phyloP scores from a whole-genome alignment of 768 basidiomycete genomes.

The Hirschioporus abietinus region DNA sequence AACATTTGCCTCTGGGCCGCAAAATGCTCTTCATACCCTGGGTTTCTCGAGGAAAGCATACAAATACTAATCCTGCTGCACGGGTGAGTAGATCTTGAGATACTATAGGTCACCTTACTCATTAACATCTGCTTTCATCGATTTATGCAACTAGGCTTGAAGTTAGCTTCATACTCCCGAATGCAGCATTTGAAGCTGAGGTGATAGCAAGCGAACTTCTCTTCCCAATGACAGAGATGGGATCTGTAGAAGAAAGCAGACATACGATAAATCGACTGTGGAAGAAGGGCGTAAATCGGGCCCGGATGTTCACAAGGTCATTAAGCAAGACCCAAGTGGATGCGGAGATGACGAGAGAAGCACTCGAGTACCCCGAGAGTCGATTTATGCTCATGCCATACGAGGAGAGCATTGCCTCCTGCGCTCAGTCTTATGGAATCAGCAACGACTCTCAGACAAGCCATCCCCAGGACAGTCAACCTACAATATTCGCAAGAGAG shows the following conservation, averaged over 20 bases:
- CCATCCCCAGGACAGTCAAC: neutral
- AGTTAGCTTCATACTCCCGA: neutral
- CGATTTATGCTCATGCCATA: neutral
- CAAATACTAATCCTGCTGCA: neutral
- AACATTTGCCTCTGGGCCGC: neutral
- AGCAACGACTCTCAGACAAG: neutral
- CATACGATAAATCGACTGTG: neutral
- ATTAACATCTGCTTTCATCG: no score
- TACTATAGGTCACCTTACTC: no score
- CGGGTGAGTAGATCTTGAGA: neutral
- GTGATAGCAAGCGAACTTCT: neutral
- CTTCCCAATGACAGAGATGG: neutral
- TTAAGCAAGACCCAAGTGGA: neutral
- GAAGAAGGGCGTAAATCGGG: neutral
- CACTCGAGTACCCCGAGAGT: neutral
- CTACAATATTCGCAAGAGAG: neutral
- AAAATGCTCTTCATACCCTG: neutral
- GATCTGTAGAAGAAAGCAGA: neutral
- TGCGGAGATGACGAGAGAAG: neutral
- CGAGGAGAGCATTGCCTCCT: neutral
- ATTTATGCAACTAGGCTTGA: neutral
- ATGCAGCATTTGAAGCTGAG: neutral
- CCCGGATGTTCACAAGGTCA: neutral
- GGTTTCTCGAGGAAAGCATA: neutral
- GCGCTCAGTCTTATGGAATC: neutral